Evolutionary conservation across 2,329 filamentous ascomycete species (phyloP).

Genomic region (Fusarium solani-melongenae): DNA sequence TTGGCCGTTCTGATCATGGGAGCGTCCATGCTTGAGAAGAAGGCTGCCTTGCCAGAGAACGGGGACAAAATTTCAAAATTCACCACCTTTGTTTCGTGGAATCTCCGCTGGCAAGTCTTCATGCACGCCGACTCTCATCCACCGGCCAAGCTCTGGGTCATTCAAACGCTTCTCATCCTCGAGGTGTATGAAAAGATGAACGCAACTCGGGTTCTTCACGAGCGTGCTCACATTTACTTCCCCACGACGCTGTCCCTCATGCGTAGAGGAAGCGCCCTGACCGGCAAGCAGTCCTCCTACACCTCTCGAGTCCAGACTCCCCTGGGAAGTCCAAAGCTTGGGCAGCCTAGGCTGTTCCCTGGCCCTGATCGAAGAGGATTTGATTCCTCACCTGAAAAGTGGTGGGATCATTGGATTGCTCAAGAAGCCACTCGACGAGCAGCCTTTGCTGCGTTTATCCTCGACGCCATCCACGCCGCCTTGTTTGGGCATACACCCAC

Average conservation of each 20-base stretch:
- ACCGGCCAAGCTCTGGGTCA: conserved; percentile 44
- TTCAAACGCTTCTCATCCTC: conserved; percentile 41
- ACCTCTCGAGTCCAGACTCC: conserved; percentile 41
- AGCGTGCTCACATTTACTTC: conserved; percentile 45
- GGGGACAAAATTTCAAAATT: conserved; percentile 43
- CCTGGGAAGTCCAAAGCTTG: conserved; percentile 36
- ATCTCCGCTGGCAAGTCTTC: conserved; percentile 44
- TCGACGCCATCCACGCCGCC: conserved; percentile 44
- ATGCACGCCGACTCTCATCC: conserved; percentile 45
- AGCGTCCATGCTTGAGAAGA: conserved; percentile 43
- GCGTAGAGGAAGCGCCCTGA: conserved; percentile 43
- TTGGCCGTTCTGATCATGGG: conserved; percentile 44
- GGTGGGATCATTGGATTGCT: conserved; percentile 47
- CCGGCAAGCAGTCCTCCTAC: conserved; percentile 43
- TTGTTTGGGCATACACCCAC: conserved; percentile 45
- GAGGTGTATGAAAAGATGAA: conserved; percentile 45
- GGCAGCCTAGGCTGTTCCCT: conserved; percentile 18
- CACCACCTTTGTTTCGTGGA: conserved; percentile 45
- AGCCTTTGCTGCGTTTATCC: conserved; percentile 42
- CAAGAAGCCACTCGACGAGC: conserved; percentile 44
- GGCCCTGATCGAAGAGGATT: conserved; percentile 26
- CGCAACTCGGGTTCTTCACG: conserved; percentile 42
- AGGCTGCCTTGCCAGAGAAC: conserved; percentile 22
- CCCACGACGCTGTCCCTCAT: conserved; percentile 43
- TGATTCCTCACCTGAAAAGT: conserved; percentile 40